Percentiles rank a stretch among this genome's conserved stretches.
These are phyloP conservation scores for Clonostachys rosea DNA, from an alignment of 2,329 filamentous ascomycete genomes.

Conservation along the genomic window DNA sequence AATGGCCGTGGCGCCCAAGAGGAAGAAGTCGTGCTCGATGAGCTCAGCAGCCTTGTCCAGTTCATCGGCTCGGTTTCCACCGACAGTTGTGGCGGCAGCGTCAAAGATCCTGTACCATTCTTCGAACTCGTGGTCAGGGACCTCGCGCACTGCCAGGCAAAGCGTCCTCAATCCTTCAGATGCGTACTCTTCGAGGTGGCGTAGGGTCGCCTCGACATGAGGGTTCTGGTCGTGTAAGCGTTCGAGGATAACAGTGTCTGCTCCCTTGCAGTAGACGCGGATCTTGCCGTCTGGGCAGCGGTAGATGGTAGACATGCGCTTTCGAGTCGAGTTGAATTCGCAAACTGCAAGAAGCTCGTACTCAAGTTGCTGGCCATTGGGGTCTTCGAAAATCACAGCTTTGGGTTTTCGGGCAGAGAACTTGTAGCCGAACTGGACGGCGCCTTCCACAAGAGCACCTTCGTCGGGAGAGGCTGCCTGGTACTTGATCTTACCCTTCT, in stretches of 20 bases:
- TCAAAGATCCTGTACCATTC: slow-evolving; percentile 88
- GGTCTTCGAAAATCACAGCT: slow-evolving; percentile 72
- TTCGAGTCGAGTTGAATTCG: slow-evolving; percentile 92
- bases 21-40: slow-evolving; percentile 86
- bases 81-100: slow-evolving; percentile 81
- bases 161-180: slow-evolving; percentile 93
- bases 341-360: slow-evolving; percentile 95
- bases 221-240: slow-evolving; percentile 79
- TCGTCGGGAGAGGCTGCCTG: slow-evolving; percentile 97
- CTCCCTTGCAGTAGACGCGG: slow-evolving; percentile 90
- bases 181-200: slow-evolving; percentile 97
- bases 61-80: slow-evolving; percentile 89
- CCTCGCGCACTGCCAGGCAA: slow-evolving; percentile 89
- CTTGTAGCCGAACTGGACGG: slow-evolving; percentile 77
- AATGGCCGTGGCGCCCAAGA: slow-evolving; percentile 93
- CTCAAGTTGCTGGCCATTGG: slow-evolving; percentile 66
- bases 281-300: slow-evolving; percentile 95
- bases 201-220: slow-evolving; percentile 82
- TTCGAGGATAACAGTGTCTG: slow-evolving; percentile 95
- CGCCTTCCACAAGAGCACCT: slow-evolving; percentile 92
- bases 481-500: slow-evolving; percentile 86
- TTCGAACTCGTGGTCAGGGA: slow-evolving; percentile 82
- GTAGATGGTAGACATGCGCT: slow-evolving; percentile 97
- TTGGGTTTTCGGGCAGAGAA: slow-evolving; percentile 89
- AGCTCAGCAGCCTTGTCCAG: slow-evolving; percentile 95